Conservation (phyloP, 192 early-diverging fungal genomes). For the Jimgerdemannia flammicorona region DNA sequence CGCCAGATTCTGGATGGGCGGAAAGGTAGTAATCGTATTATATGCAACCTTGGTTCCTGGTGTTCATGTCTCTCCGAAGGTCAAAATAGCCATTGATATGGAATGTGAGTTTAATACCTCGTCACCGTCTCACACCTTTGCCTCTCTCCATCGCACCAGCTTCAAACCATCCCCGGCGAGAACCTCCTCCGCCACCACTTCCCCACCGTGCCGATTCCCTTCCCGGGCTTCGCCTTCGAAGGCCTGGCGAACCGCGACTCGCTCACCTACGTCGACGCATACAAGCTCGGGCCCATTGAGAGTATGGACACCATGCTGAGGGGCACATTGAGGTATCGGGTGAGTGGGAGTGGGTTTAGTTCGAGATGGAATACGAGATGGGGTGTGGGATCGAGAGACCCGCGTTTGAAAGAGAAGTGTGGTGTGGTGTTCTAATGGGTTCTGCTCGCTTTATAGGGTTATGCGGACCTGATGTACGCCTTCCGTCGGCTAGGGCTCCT, state of each 20-base stretch:
- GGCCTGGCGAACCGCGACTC: slow-evolving; percentile 95
- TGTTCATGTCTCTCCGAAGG: background rate
- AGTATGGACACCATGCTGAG: slow-evolving; percentile 89
- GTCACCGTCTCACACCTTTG: background rate
- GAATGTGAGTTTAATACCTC: no score
- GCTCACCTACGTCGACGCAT: slow-evolving; percentile 80
- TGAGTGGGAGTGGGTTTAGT: slow-evolving; percentile 1
- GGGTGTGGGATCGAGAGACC: background rate
- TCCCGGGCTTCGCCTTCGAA: slow-evolving; percentile 87
- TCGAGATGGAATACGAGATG: background rate
- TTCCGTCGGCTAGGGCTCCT: slow-evolving; percentile 80
- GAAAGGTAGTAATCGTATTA: slow-evolving; percentile 38
- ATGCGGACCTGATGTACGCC: slow-evolving; percentile 80
- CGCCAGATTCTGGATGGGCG: slow-evolving; percentile 76
- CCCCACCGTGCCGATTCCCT: slow-evolving; percentile 66
- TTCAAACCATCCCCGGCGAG: slow-evolving; percentile 61
- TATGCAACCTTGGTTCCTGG: background rate
- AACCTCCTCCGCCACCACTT: slow-evolving; percentile 69
- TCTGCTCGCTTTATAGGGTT: slow-evolving; percentile 49
- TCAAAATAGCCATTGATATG: background rate
- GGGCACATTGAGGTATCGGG: slow-evolving; percentile 88
- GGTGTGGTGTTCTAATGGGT: background rate
- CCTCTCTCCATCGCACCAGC: slow-evolving; percentile 22
- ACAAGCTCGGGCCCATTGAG: slow-evolving; percentile 69
- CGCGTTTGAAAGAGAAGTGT: background rate